These are phyloP conservation scores for Rhododendron mucronatum DNA, from an alignment of 148 eudicot species.

Conservation along the genomic window DNA sequence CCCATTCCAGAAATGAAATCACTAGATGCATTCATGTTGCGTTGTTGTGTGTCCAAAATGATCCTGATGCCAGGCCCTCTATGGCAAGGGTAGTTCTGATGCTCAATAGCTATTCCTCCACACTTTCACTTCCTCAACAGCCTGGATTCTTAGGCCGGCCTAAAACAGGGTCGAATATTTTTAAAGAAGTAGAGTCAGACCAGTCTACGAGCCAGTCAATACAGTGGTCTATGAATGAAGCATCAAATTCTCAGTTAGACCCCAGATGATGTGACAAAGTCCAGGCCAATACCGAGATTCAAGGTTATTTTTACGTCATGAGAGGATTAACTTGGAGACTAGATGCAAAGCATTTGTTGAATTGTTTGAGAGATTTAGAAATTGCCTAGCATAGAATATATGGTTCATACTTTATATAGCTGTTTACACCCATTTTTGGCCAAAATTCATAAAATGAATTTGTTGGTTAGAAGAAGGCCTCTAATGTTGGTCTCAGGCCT, in stretches of 20 bases:
- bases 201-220: neutral
- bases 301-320: neutral
- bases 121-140: conserved; percentile 19
- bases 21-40: conserved; percentile 35
- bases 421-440: too few species aligned
- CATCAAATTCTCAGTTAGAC: neutral
- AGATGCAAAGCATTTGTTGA: neutral
- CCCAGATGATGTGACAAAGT: conserved; percentile 1
- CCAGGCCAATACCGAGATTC: neutral
- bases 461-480: too few species aligned
- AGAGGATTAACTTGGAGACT: neutral
- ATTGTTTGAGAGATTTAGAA: neutral
- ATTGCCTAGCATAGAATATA: neutral
- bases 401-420: neutral
- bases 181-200: neutral
- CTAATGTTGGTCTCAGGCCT: too few species aligned
- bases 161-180: neutral
- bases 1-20: conserved; percentile 21
- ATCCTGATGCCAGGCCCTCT: conserved; percentile 29
- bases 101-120: conserved; percentile 23
- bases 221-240: neutral
- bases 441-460: too few species aligned
- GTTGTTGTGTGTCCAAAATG: conserved; percentile 36
- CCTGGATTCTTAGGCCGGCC: conserved; percentile 12
- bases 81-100: conserved; percentile 27